Conservation (phyloP, 345 rosid species). For the Bruguiera gymnorhiza region DNA sequence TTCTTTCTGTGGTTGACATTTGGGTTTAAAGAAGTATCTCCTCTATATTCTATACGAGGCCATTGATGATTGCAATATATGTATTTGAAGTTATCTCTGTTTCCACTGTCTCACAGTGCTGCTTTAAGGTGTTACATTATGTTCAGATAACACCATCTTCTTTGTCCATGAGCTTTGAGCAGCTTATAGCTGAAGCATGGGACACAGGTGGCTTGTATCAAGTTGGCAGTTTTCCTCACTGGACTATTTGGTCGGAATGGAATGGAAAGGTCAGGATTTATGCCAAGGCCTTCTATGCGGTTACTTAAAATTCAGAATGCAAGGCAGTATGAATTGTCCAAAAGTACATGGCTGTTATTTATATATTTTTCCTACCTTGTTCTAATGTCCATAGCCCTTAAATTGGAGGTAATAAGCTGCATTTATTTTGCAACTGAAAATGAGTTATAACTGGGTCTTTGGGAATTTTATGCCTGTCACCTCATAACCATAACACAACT, state of each 20-base stretch:
- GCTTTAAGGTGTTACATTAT: no score
- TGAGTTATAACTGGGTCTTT: not conserved
- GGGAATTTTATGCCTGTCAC: no score
- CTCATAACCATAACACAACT: no score
- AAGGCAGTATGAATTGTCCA: not conserved
- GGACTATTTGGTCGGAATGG: conserved; percentile 99
- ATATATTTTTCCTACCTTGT: no score
- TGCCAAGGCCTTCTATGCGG: not conserved
- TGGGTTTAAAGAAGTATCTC: no score
- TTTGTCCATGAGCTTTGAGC: conserved; percentile 25
- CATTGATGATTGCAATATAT: no score
- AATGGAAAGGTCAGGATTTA: conserved; percentile 81
- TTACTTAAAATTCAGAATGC: not conserved
- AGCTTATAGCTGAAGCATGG: conserved; percentile 99
- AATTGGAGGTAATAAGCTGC: not conserved
- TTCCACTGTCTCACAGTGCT: no score
- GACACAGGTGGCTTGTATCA: conserved; percentile 95
- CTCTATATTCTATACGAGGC: no score
- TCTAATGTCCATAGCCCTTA: not conserved
- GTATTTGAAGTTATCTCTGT: no score
- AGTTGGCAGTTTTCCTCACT: conserved; percentile 94
- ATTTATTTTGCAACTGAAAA: not conserved
- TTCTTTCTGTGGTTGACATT: no score
- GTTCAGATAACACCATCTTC: not conserved
- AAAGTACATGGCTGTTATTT: not conserved